Evolutionary conservation across 352 stramenopile species (phyloP), one percentile per base, ranked within the genome.

Genomic region (Pythium folliculosum): DNA sequence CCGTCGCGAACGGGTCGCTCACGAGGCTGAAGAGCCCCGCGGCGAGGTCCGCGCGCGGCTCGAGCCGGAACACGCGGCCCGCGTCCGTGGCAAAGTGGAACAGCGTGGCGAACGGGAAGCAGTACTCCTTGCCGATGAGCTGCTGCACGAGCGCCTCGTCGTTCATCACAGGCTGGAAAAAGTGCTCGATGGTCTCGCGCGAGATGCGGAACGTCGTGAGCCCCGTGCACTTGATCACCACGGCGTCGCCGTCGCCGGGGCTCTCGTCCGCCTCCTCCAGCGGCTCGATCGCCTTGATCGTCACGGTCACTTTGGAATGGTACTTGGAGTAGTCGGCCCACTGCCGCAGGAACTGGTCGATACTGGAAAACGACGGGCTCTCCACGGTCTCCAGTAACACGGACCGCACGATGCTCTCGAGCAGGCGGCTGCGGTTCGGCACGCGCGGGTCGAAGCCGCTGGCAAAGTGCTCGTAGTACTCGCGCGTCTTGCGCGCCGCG

Each of bases 301-400:
- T 40, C 22, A 84, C 67, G 17, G 21, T 54, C 38, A 89, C 67
- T 61, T 76, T 69, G 17, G 81, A 73, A 52, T 89, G 81, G 61
- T 81, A 89, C 49, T 74, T 73, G 30, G 81, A 88, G 64, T 88
- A 89, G 72, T 89, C 76, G n/a, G 70, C 50, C 79, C 79, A 89
- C 58, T 85, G 81, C 44, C 63, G 38, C 2, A 89, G 50, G 65
- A 89, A 89, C 50, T 77, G 66, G 62, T 86, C 81, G 45, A 88
- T 71, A 43, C 75, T 67, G 3, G 50, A 45, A 59, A 89, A 89
- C 17, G 77, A 71, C 17, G 79, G 74, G 22, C 77, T 86, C 70
- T 86, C 43, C 22, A 88, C 81, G 45, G 82, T 70, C 32, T 82
- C 76, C 19, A 77, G 50, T 64, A 89, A 70, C 30, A 89, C 72